Evolutionary conservation across 495 filamentous ascomycete species (phyloP).

Genomic region (Bacidia rubella): DNA sequence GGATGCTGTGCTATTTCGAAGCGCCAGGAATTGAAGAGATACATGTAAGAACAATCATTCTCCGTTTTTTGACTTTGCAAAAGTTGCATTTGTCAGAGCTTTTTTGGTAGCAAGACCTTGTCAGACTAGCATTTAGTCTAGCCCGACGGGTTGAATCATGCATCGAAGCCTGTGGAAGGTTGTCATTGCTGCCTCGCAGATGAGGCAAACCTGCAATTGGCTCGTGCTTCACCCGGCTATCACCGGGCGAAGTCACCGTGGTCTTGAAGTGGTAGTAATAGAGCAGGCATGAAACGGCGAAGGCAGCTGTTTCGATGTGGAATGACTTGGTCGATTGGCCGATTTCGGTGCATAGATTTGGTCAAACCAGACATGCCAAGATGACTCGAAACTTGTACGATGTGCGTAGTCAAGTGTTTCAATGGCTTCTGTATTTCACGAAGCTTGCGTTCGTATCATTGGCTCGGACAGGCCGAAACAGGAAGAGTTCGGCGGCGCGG

Average conservation of each 20-base stretch:
- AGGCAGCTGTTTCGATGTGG: too few relatives aligned
- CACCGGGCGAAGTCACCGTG: neutral
- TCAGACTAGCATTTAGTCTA: neutral
- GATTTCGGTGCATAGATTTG: too few relatives aligned
- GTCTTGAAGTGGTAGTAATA: too few relatives aligned
- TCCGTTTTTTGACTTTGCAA: neutral
- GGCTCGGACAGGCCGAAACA: too few relatives aligned
- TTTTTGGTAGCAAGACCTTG: neutral
- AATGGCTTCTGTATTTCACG: too few relatives aligned
- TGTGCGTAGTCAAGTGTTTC: too few relatives aligned
- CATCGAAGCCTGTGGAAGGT: neutral
- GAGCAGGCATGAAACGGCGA: too few relatives aligned
- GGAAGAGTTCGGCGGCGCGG: too few relatives aligned
- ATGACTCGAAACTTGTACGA: too few relatives aligned
- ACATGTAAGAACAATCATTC: neutral
- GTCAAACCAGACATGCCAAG: too few relatives aligned
- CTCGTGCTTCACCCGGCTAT: neutral
- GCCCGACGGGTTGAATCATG: neutral
- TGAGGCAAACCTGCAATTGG: neutral
- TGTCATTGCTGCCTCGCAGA: neutral
- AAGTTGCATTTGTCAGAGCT: neutral
- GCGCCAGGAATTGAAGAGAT: neutral
- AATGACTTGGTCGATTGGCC: too few relatives aligned
- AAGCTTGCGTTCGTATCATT: too few relatives aligned
- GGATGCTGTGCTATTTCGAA: neutral